These are phyloP conservation scores for Neurospora tetrasperma DNA, from an alignment of 495 filamentous ascomycete species.

Conservation along the genomic window DNA sequence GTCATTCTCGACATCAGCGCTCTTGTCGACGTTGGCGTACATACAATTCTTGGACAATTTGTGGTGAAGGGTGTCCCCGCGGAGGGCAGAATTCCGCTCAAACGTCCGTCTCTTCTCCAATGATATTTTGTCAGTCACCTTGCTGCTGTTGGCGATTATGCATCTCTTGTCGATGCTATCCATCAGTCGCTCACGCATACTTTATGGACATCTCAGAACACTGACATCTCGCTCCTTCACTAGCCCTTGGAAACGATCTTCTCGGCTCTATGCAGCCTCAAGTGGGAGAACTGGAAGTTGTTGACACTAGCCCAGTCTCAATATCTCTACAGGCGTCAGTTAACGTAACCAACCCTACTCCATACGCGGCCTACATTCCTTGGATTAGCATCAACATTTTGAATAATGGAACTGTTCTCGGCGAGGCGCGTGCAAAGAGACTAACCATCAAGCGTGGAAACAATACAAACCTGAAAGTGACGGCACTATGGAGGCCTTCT, in stretches of 20 bases:
- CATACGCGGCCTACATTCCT: slow-evolving; percentile 70
- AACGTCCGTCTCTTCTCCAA: slow-evolving; percentile 55
- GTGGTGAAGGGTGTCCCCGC: slow-evolving; percentile 73
- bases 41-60: slow-evolving; percentile 69
- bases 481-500: slow-evolving; percentile 63
- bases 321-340: slow-evolving; percentile 56
- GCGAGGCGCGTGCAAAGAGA: slow-evolving; percentile 56
- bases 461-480: slow-evolving; percentile 61
- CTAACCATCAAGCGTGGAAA: slow-evolving; percentile 52
- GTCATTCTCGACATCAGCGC: slow-evolving; percentile 64
- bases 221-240: slow-evolving; percentile 5
- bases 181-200: neutral
- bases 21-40: slow-evolving; percentile 70
- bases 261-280: slow-evolving; percentile 47
- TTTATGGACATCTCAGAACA: neutral
- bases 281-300: slow-evolving; percentile 52
- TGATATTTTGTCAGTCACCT: slow-evolving; percentile 40
- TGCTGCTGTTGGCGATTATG: slow-evolving; percentile 6
- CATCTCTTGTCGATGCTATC: neutral
- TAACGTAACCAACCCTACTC: slow-evolving; percentile 83
- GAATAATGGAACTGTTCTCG: slow-evolving; percentile 63
- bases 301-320: slow-evolving; percentile 56
- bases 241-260: slow-evolving; percentile 29
- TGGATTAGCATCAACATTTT: slow-evolving; percentile 65
- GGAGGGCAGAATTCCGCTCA: slow-evolving; percentile 74